Evolutionary conservation across 768 basidiomycete genomes (phyloP), one percentile per base, ranked within the genome.

Genomic region (Nidula microcarpa): DNA sequence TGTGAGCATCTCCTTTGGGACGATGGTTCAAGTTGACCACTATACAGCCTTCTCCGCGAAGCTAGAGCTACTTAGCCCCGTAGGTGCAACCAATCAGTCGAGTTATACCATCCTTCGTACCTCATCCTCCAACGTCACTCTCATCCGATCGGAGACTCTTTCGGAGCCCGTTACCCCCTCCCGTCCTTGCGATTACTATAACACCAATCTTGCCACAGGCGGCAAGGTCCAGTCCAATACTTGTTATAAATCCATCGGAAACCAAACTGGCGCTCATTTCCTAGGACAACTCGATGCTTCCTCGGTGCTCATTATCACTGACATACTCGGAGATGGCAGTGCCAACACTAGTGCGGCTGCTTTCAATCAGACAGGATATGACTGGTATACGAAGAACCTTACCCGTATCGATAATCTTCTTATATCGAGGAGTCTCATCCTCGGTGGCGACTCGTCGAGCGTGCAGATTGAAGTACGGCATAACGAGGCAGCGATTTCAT

Each of bases 281-380:
- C 41, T 59, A 6, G 60, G 60, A 11, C 58, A 55, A 36, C 11
- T 61, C 6, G 60, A 63, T 49, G 53, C 56, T 0, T 61, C 62
- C 13, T 45, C 60, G 16, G 49, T 59, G 16, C 33, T 54, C 17
- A 55, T 61, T 16, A 36, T 59, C 33, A 54, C 11, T 4, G 53
- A 57, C 32, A 47, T 59, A 33, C 43, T 63, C 6, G 62, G 60
- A 6, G 62, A 61, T 34, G 57, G 60, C 23, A 61, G 51, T 17
- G 48, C 48, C 13, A 44, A 47, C 16, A 60, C 37, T 14, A 55
- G 50, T 36, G 54, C 45, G 6, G 33, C 33, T 16, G 55, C 55
- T 16, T 39, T 62, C 4, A 53, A 60, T 34, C 47, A 53, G n/a
- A 51, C 44, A 4, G 60, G 62, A 11, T 5, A 47, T 13, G 49